Conservation (phyloP, 805 yeast species). For the Candida boleticola region DNA sequence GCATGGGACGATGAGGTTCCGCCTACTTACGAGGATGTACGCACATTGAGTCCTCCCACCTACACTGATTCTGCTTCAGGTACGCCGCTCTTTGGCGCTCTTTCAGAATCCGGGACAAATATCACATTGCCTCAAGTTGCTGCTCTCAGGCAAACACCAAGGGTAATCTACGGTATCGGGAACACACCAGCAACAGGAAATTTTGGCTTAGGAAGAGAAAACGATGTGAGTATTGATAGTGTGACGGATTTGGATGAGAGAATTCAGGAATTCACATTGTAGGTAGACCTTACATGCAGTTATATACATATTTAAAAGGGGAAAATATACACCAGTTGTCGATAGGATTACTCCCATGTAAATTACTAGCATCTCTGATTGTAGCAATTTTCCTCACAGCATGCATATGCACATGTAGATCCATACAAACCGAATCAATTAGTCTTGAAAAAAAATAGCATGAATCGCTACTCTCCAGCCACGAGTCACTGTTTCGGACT, state of each 20-base stretch:
- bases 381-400: too few relatives aligned
- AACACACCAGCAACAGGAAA: constrained; percentile 34
- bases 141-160: constrained; percentile 19
- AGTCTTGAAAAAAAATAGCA: too few relatives aligned
- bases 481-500: too few relatives aligned
- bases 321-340: too few relatives aligned
- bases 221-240: constrained; percentile 21
- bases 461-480: too few relatives aligned
- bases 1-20: constrained; percentile 99
- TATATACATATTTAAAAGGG: too few relatives aligned
- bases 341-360: too few relatives aligned
- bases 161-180: constrained; percentile 44
- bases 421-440: too few relatives aligned
- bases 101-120: constrained; percentile 8
- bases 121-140: constrained; percentile 12
- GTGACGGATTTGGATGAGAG: constrained; percentile 30
- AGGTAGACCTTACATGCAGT: too few relatives aligned
- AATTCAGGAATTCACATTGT: constrained; percentile 32
- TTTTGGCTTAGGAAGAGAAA: constrained; percentile 16
- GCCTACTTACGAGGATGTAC: constrained; percentile 86
- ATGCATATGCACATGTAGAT: too few relatives aligned
- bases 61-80: constrained; percentile 38
- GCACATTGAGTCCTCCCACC: constrained; percentile 82
- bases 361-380: too few relatives aligned
- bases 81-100: constrained; percentile 11